A percentile compares a stretch with the other conserved stretches of the same genome.
Conservation (phyloP, 345 rosid species). For the Laguncularia racemosa region DNA sequence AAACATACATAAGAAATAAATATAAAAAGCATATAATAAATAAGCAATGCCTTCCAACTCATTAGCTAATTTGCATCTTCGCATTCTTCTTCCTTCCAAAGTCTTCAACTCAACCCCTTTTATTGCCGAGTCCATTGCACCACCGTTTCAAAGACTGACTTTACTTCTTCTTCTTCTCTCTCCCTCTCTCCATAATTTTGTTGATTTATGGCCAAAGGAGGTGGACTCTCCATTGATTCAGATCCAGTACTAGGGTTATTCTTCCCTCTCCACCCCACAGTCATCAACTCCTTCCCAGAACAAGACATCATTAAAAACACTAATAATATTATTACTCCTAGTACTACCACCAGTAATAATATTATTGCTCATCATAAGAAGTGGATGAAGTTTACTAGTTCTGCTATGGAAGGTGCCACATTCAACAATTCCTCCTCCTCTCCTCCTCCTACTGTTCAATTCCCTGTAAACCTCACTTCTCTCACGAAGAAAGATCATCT, state of each 20-base stretch:
- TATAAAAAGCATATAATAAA: background rate
- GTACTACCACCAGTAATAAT: no score
- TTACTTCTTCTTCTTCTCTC: constrained; percentile 17
- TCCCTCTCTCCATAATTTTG: constrained; percentile 8
- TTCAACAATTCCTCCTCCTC: background rate
- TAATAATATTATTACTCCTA: no score
- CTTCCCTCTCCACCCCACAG: constrained; percentile 23
- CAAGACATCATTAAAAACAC: background rate
- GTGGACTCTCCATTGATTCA: constrained; percentile 61
- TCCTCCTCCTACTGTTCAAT: constrained; percentile 31
- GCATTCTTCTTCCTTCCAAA: constrained; percentile 7
- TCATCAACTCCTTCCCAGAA: constrained; percentile 42
- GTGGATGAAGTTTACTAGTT: no score
- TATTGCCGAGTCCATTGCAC: constrained; percentile 66
- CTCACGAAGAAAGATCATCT: background rate
- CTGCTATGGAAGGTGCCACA: no score
- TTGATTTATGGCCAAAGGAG: constrained; percentile 47
- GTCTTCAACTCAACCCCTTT: constrained; percentile 22
- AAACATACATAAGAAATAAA: background rate
- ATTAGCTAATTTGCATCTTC: background rate
- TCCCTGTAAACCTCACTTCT: constrained; percentile 33
- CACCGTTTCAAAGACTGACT: no score
- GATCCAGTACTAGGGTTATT: constrained; percentile 25
- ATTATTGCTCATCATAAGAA: no score
- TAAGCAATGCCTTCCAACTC: no score